Conservation (phyloP, 306 rosid genomes). For the Nissolia schottii region DNA sequence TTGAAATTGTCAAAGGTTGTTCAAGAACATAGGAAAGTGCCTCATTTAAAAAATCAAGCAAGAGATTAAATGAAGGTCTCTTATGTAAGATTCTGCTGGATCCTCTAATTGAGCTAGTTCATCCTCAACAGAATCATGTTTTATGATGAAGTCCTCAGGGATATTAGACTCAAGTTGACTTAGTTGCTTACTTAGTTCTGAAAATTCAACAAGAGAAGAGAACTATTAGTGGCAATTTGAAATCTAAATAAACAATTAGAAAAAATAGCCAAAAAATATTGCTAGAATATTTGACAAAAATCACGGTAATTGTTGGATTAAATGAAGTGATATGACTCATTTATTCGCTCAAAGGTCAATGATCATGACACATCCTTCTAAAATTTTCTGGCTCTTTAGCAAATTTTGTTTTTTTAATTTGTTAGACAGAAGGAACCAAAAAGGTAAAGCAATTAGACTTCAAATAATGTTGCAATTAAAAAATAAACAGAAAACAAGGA, state of each 20-base stretch:
- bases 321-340: too few relatives aligned
- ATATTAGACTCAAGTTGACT: slow-evolving; percentile 56
- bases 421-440: background rate
- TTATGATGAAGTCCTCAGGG: slow-evolving; percentile 28
- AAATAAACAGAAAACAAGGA: background rate
- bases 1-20: slow-evolving; percentile 37
- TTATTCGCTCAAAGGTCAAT: too few relatives aligned
- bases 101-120: slow-evolving; percentile 44
- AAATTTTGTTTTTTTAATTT: too few relatives aligned
- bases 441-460: background rate
- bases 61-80: slow-evolving; percentile 62
- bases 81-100: slow-evolving; percentile 61
- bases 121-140: slow-evolving; percentile 32
- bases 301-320: too few relatives aligned
- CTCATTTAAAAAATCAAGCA: slow-evolving; percentile 68
- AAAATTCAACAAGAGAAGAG: slow-evolving; percentile 12
- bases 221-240: background rate
- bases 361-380: too few relatives aligned
- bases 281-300: too few relatives aligned
- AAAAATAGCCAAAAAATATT: too few relatives aligned
- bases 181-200: slow-evolving; percentile 69
- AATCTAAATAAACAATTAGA: background rate
- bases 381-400: too few relatives aligned
- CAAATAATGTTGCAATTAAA: background rate
- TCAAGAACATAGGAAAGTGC: slow-evolving; percentile 55